phyloP scores from a whole-genome alignment of 441 rosid genomes.

The Populus hybrid region DNA sequence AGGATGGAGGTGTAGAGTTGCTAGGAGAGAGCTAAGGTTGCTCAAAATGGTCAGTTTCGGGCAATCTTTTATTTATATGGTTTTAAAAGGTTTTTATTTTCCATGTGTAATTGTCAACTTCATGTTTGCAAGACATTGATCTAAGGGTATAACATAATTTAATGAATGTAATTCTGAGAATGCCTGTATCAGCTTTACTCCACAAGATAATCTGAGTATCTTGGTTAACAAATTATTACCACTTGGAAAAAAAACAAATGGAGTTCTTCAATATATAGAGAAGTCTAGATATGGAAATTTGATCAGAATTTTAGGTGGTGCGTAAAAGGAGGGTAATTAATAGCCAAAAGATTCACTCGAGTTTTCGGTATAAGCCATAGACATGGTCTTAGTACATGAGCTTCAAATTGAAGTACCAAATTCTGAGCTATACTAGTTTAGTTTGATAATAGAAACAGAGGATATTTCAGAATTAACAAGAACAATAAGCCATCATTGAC shows the following conservation, averaged over 20 bases:
- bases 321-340: background rate
- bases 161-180: background rate
- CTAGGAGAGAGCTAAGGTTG: conserved; percentile 76
- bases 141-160: background rate
- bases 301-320: background rate
- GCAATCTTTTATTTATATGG: conserved; percentile 10
- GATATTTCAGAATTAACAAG: background rate
- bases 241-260: background rate
- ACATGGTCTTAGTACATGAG: background rate
- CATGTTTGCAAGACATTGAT: background rate
- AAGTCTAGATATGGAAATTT: background rate
- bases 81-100: background rate
- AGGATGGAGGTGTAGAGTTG: conserved; percentile 92
- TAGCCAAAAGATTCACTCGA: background rate
- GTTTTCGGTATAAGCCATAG: background rate
- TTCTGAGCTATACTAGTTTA: background rate
- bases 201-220: background rate
- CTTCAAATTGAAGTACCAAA: background rate
- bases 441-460: background rate
- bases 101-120: conserved; percentile 2
- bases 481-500: background rate
- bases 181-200: background rate
- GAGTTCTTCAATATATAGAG: background rate
- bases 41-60: conserved; percentile 78
- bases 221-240: background rate